Evolutionary conservation across 2,329 filamentous ascomycete genomes (phyloP).

Genomic region (Pestalotiopsis sp.): DNA sequence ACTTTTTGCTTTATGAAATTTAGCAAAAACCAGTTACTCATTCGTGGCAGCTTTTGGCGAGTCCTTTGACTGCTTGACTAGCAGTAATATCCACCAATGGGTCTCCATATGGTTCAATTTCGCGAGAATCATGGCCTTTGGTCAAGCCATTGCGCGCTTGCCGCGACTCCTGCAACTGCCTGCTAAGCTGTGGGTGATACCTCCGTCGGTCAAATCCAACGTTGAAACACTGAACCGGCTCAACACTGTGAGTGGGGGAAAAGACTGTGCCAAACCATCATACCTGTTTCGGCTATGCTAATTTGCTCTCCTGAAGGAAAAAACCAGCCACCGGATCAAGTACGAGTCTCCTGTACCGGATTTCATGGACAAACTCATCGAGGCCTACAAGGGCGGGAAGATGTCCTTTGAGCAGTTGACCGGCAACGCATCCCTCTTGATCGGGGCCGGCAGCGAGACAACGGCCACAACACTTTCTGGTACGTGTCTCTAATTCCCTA

Average conservation of each 20-base stretch:
- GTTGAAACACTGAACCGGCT: not conserved
- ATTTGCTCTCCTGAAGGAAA: conserved; percentile 12
- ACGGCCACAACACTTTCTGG: conserved; percentile 20
- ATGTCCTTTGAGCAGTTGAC: conserved; percentile 16
- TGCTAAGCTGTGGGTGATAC: not conserved
- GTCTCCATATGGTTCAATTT: conserved; percentile 9
- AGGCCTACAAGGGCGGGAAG: conserved; percentile 18
- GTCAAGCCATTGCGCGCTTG: not conserved
- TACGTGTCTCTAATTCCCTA: not conserved
- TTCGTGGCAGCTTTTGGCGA: conserved; percentile 6
- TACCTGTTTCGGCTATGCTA: not conserved
- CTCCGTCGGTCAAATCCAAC: not conserved
- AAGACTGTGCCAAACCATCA: not conserved
- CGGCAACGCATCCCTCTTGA: conserved; percentile 16
- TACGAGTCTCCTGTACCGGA: conserved; percentile 15
- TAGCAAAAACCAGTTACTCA: too few relatives aligned
- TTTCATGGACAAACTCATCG: conserved; percentile 23
- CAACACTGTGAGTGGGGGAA: not conserved
- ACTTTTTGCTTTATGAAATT: too few relatives aligned
- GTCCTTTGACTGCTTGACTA: conserved; percentile 13
- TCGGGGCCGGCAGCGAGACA: conserved; percentile 23
- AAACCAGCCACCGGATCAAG: conserved; percentile 17
- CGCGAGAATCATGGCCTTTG: not conserved
- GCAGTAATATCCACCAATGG: conserved; percentile 11
- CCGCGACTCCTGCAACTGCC: not conserved